Evolutionary conservation across 257 asterid species (phyloP), one percentile per base, ranked within the genome.

Genomic region (Craterostigma plantagineum): DNA sequence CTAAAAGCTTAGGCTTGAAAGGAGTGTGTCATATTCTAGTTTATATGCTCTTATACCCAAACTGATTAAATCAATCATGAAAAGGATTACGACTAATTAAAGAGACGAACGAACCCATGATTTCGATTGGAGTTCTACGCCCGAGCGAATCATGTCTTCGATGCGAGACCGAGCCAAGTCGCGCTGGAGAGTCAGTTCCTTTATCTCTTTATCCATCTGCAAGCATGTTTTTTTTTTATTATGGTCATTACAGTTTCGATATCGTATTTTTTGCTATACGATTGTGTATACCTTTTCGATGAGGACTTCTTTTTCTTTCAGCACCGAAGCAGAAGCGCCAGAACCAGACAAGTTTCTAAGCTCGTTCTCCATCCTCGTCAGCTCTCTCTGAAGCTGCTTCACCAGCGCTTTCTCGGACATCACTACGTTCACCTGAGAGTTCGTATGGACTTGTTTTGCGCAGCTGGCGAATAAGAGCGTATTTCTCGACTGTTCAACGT

Each of bases 401-500:
- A 90, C 92, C 17, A 90, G 51, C 7, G 86, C 85, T 63, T 83
- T 90, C 66, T 90, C 94, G 1, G 96, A 75, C 91, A 84, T 75
- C 53, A 84, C 84, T 11, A 77, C 76, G 13, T 90, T 84, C 33
- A 80, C 96, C 11, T 71, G 90, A 11, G 96, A 94, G 6, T 64
- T 90, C 6, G 87, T 79, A 51, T 60, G 58, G 14, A 90, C 91
- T 53, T 77, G 78, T 66, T 90, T 90, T 48, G 99, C 99, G n/a
- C 99, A 90, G 53, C 71, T 90, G 11, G 99, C 96, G 38, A 90
- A 90, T 54, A 77, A 60, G 30, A 90, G 91, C 0, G 92, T 83
- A 70, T 90, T 90, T 61, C 87, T 75, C 10, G 99, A 79, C 58
- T 90, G 95, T 73, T 90, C 99, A 5, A 77, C 78, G 14, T 83